These are phyloP conservation scores for Podospora appendiculata DNA, from an alignment of 495 filamentous ascomycete genomes.

Conservation along the genomic window DNA sequence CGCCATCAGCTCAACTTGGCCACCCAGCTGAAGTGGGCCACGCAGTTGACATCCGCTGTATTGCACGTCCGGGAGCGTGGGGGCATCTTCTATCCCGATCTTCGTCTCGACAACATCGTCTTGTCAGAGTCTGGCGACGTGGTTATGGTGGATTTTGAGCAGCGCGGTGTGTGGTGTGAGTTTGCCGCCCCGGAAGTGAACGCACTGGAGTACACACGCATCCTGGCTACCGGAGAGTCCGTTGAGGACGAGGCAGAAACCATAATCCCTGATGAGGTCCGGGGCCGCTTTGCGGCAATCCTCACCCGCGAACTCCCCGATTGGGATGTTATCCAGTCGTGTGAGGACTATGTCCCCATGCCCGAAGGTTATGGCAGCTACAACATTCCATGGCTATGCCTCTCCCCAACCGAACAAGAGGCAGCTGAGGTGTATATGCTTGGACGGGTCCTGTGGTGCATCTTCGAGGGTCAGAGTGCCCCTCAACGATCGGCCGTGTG, in stretches of 20 bases:
- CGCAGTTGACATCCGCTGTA: conserved; percentile 34
- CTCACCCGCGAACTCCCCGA: conserved; percentile 29
- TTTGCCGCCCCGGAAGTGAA: conserved; percentile 44
- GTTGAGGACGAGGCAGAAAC: conserved; percentile 10
- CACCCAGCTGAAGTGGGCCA: conserved; percentile 36
- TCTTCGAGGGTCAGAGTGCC: conserved; percentile 42
- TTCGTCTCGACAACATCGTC: conserved; percentile 42
- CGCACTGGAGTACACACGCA: conserved; percentile 36
- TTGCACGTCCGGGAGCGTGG: conserved; percentile 27
- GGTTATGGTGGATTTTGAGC: conserved; percentile 46
- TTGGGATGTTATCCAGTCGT: conserved; percentile 25
- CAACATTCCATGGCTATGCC: conserved; percentile 38
- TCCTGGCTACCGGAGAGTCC: conserved; percentile 23
- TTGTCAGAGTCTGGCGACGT: conserved; percentile 28
- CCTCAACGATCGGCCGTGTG: conserved; percentile 39
- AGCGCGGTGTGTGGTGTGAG: conserved; percentile 44
- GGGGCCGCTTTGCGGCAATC: conserved; percentile 23
- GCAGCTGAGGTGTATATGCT: conserved; percentile 46
- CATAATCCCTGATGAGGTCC: conserved; percentile 20
- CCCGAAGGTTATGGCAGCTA: conserved; percentile 31
- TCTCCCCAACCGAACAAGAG: conserved; percentile 36
- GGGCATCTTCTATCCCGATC: conserved; percentile 39
- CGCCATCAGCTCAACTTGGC: conserved; percentile 24
- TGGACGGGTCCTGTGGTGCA: conserved; percentile 43
- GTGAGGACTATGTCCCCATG: conserved; percentile 23